Evolutionary conservation across 371 early-diverging fungal genomes (phyloP), one percentile per base, ranked within the genome.

Genomic region (Rhizopus delemar): DNA sequence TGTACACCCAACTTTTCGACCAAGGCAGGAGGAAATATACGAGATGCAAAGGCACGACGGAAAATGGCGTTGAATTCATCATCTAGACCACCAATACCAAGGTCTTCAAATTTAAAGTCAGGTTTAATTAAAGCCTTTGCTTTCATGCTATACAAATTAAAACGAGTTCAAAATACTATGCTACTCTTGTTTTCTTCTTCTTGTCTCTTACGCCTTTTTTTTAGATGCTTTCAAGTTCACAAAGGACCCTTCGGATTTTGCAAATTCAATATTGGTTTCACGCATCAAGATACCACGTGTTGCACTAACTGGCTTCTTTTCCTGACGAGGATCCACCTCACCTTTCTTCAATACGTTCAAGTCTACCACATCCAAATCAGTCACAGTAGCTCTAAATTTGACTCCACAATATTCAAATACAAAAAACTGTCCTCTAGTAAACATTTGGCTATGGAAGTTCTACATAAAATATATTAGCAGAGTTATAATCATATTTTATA

Each of bases 1-100:
- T 94, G 94, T 46, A 99, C 98, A 11, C 99, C 99, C 51, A 98
- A 78, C 69, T 94, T 94, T 62, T 97, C 95, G 11, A 99, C 97
- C 49, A 99, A 78, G 8, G 91, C 87, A 13, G 96, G 96, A 15
- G 99, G 98, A 66, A 97, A 99, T 57, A 98, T 96, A 65, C 99
- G 93, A 6, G 99, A 99, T 0, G 98, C 99, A 83, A 99, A 99
- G 0, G 99, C 99, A 63, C 99, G 89, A 63, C 99, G 88, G 81
- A 99, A 99, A 69, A 99, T 99, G 51, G 88, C 89, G 64, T 88
- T 89, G 73, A 99, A 99, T 69, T 99, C 99, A 15, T 88, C 82
- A 73, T 99, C 98, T 57, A 99, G 81, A 60, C 99, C 99, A 74
- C 99, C 99, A 72, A 99, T 99, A 45, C 99, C 99, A 81, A 99